These are phyloP conservation scores for Viridothelium virens DNA, from an alignment of 495 filamentous ascomycete species.

Conservation along the genomic window DNA sequence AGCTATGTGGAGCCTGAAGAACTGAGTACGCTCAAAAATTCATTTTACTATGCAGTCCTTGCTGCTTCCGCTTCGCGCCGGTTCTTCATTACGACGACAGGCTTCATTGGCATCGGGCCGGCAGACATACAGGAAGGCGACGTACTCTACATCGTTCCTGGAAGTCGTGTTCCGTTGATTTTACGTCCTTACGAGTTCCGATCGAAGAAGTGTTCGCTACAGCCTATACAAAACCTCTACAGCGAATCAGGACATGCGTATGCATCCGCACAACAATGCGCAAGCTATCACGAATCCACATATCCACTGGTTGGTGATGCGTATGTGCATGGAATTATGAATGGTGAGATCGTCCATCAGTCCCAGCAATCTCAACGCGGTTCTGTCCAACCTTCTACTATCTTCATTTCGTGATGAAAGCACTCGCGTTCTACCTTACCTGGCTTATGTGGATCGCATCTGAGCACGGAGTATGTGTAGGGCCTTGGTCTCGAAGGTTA, in stretches of 20 bases:
- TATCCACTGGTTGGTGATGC: conserved; percentile 1
- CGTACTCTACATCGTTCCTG: neutral
- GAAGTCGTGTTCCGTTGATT: neutral
- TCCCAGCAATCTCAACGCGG: neutral
- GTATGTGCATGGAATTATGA: conserved; percentile 13
- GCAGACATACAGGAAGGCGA: neutral
- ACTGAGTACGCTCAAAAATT: neutral
- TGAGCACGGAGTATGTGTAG: too few species aligned
- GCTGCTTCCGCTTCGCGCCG: neutral
- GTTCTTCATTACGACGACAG: neutral
- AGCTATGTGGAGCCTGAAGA: neutral
- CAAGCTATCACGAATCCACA: neutral
- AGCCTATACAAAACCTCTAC: neutral
- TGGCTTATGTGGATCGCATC: too few species aligned
- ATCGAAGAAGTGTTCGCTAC: neutral
- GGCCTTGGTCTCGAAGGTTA: too few species aligned
- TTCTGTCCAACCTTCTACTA: neutral
- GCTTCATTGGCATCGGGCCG: neutral
- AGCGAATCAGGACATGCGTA: neutral
- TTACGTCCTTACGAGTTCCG: neutral
- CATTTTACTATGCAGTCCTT: neutral
- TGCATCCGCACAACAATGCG: neutral
- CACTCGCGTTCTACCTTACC: too few species aligned
- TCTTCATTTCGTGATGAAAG: neutral
- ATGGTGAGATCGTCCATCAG: conserved; percentile 2